Conservation (phyloP, 257 asterid genomes). For the Schizonepeta tenuifolia region DNA sequence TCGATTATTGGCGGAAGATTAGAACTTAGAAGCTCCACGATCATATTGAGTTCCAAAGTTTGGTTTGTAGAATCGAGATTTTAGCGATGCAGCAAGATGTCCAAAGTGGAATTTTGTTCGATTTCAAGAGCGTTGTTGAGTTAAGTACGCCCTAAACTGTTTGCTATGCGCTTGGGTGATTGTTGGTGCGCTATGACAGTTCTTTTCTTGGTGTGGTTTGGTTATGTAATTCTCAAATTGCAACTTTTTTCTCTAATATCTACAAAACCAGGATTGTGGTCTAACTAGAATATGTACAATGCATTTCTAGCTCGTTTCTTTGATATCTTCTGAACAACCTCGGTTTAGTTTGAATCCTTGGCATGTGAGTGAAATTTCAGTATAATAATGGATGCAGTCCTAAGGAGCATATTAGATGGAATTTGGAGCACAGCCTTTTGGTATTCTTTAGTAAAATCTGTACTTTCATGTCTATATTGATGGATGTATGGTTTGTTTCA, state of each 20-base stretch:
- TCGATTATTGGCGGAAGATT: not conserved
- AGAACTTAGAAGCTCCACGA: not conserved
- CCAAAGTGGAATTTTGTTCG: not conserved
- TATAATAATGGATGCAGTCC: not conserved
- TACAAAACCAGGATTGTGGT: not conserved
- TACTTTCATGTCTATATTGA: not conserved
- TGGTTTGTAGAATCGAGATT: not conserved
- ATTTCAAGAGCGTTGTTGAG: not conserved
- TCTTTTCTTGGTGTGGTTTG: not conserved
- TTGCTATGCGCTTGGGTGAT: not conserved
- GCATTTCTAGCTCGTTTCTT: not conserved
- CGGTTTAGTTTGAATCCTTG: not conserved
- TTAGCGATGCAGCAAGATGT: not conserved
- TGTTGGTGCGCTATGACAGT: not conserved
- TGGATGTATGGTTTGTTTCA: constrained; percentile 15
- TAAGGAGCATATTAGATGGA: constrained; percentile 8
- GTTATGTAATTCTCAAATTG: not conserved
- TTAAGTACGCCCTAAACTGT: not conserved
- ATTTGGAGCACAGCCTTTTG: not conserved
- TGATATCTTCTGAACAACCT: not conserved
- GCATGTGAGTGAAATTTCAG: not conserved
- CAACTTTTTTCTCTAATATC: not conserved
- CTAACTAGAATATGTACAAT: not conserved
- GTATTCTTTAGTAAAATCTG: not conserved
- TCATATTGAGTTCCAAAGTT: not conserved